Evolutionary conservation across 495 filamentous ascomycete genomes (phyloP).

Genomic region (Trichoderma asperelloides): DNA sequence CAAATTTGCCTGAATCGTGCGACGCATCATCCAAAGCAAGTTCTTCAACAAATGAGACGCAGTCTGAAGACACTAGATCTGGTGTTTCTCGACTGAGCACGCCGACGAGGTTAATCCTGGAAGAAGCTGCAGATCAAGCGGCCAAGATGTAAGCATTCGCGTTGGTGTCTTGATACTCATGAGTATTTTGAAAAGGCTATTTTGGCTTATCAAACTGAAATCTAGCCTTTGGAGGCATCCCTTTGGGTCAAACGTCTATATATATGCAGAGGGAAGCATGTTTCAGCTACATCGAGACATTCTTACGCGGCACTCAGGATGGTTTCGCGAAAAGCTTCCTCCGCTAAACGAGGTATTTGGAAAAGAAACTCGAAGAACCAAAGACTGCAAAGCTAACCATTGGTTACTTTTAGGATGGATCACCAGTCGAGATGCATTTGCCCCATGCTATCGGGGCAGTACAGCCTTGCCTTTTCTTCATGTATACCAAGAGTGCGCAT

Average conservation of each 20-base stretch:
- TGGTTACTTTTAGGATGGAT: not conserved
- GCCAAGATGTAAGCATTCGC: not conserved
- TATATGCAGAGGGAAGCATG: not conserved
- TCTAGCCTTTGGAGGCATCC: slow-evolving; percentile 3
- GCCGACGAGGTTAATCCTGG: not conserved
- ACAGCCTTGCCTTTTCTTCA: slow-evolving; percentile 2
- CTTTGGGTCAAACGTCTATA: not conserved
- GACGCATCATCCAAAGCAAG: not conserved
- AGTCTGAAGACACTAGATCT: not conserved
- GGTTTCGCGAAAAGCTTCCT: slow-evolving; percentile 4
- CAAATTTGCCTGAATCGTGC: not conserved
- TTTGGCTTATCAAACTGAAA: not conserved
- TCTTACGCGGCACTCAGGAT: not conserved
- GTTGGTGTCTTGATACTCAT: not conserved
- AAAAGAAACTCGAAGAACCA: not conserved
- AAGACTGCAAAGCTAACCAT: not conserved
- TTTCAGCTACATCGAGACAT: slow-evolving; percentile 5
- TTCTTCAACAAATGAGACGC: not conserved
- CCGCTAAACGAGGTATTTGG: not conserved
- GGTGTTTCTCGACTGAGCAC: not conserved
- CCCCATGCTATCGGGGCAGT: not conserved
- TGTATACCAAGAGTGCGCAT: not conserved
- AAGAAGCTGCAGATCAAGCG: not conserved
- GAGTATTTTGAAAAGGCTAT: not conserved
- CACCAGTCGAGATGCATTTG: not conserved